Percentiles rank a stretch among this genome's conserved stretches.
phyloP scores from a whole-genome alignment of 371 early-diverging fungal genomes.

The Paraphysoderma sedebokerense region DNA sequence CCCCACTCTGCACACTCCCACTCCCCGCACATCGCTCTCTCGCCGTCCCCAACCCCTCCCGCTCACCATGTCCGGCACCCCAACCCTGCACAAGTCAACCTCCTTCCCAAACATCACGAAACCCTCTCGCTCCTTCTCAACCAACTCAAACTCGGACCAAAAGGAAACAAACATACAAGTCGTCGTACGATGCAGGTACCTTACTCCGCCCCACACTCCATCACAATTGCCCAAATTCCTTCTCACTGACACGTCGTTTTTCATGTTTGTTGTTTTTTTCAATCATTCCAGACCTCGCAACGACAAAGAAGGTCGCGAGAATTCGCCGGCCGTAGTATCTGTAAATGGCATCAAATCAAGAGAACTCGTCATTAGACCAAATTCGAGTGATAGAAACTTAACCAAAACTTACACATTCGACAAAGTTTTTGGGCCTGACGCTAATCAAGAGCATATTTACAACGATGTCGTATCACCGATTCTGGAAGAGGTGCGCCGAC shows the following conservation, averaged over 20 bases:
- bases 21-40: no score
- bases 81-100: no score
- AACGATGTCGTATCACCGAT: slow-evolving; percentile 66
- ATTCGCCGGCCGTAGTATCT: not conserved
- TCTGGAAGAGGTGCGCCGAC: slow-evolving; percentile 49
- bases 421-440: slow-evolving; percentile 71
- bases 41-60: no score
- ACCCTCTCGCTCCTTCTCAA: no score
- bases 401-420: slow-evolving; percentile 72
- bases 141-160: no score
- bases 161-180: not conserved
- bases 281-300: not conserved
- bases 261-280: not conserved
- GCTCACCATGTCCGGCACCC: no score
- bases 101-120: no score
- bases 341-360: not conserved
- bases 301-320: not conserved
- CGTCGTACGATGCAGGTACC: not conserved
- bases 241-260: not conserved
- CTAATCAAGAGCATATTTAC: slow-evolving; percentile 69
- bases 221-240: not conserved
- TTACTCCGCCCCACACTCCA: no score
- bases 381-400: slow-evolving; percentile 11
- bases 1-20: no score
- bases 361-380: not conserved